Evolutionary conservation across 1,284 basidiomycete species (phyloP), one percentile per base, ranked within the genome.

Genomic region (Grifola frondosa): DNA sequence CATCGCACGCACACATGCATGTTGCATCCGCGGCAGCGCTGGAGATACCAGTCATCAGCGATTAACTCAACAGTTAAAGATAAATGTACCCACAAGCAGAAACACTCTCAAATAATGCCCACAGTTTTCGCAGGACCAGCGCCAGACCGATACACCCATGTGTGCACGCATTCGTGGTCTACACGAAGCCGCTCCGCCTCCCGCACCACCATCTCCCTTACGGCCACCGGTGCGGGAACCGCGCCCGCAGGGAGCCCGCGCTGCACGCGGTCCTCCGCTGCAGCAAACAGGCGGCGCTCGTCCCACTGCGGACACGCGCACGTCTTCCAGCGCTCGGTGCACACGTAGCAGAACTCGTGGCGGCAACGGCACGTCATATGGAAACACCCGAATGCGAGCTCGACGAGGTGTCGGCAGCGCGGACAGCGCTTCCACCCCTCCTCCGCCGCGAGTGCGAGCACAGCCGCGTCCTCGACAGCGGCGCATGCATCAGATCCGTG

Each of bases 261-360:
- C n/a, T 52, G 50, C 5, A 64, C 63, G 20, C 56, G 49, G 19
- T 56, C 39, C 30, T 56, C 42, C 7, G 61, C 64, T 4, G 48
- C 56, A 1, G 53, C 57, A 1, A 71, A 2, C 4, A 79, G 61
- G 20, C 70, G 57, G 1, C 44, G 34, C 49, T 81, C 78, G 16
- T 80, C 77, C 76, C 78, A 81, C 30, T 79, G 77, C 0, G 65
- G 65, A 48, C 79, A 82, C 1, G 3, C 10, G 47, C 78, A 80
- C 1, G 59, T 65, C 61, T 78, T 80, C 79, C 79, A 80, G 3
- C 45, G 63, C 13, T 56, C 69, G 1, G 73, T 75, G 50, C 79
- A 82, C 3, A 77, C 46, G 48, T 81, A 67, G 47, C 66, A 67
- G 52, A 70, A 66, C 35, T 67, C 53, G 40, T 60, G 54, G 21